Conservation (phyloP, 2,329 filamentous ascomycete species). For the Sporothrix euskadiensis region DNA sequence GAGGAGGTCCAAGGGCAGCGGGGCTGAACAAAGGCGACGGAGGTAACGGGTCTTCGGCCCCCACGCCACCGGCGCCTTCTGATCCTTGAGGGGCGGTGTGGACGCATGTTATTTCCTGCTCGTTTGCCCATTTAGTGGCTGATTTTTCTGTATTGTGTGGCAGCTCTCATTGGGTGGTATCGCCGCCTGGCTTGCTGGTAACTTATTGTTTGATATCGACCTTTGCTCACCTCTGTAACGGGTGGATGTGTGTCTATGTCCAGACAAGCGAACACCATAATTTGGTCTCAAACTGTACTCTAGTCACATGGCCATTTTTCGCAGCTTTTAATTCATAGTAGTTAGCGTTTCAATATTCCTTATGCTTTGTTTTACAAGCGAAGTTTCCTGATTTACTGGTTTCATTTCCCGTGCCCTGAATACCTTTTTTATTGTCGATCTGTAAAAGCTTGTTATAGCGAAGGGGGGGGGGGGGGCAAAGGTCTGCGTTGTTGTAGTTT, state of each 20-base stretch:
- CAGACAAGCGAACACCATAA: background rate
- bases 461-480: background rate
- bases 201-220: background rate
- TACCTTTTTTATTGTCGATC: background rate
- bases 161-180: background rate
- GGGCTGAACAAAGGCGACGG: constrained; percentile 54
- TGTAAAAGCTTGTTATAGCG: background rate
- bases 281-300: background rate
- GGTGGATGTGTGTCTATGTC: background rate
- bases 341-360: background rate
- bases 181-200: background rate
- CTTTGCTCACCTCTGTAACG: background rate
- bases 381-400: background rate
- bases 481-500: too few species aligned
- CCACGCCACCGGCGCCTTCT: constrained; percentile 53
- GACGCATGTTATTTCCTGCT: background rate
- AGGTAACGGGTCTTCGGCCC: constrained; percentile 55
- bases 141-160: background rate
- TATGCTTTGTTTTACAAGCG: background rate
- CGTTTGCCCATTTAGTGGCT: background rate
- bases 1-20: constrained; percentile 49
- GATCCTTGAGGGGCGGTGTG: constrained; percentile 26
- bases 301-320: background rate
- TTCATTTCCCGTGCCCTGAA: background rate
- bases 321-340: background rate